A percentile compares a stretch with the other conserved stretches of the same genome.
phyloP scores from a whole-genome alignment of 2,329 filamentous ascomycete genomes.

The Penicillium verrucosum region DNA sequence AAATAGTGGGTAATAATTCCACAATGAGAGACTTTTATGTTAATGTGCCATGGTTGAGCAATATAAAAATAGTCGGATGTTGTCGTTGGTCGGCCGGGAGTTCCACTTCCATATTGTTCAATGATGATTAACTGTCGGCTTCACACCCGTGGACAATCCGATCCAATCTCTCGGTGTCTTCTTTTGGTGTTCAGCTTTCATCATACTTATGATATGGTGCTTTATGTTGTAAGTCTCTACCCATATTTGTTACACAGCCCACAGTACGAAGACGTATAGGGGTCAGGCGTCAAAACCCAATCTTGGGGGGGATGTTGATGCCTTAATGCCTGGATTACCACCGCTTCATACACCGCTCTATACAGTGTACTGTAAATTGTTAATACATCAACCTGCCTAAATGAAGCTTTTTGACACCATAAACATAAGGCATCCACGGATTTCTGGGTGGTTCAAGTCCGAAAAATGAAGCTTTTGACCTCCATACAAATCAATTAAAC shows the following conservation, averaged over 20 bases:
- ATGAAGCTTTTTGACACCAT: no score
- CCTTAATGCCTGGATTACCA: no score
- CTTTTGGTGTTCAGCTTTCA: background rate
- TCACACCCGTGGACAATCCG: background rate
- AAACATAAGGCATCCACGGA: no score
- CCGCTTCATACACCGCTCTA: no score
- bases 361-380: no score
- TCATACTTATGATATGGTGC: background rate
- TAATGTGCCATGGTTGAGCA: background rate
- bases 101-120: constrained; percentile 2
- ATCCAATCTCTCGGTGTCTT: constrained; percentile 1
- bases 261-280: no score
- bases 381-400: no score
- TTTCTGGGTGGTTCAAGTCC: no score
- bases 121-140: background rate
- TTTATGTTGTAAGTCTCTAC: background rate
- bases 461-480: no score
- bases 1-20: background rate
- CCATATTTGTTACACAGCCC: background rate
- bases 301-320: no score
- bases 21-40: background rate
- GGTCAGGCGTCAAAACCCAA: no score
- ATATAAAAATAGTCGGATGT: background rate
- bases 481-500: no score
- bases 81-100: background rate